A percentile compares a stretch with the other conserved stretches of the same genome.
These are phyloP conservation scores for Paramecium caudatum DNA, from an alignment of 73 alveolate genomes.

Conservation along the genomic window DNA sequence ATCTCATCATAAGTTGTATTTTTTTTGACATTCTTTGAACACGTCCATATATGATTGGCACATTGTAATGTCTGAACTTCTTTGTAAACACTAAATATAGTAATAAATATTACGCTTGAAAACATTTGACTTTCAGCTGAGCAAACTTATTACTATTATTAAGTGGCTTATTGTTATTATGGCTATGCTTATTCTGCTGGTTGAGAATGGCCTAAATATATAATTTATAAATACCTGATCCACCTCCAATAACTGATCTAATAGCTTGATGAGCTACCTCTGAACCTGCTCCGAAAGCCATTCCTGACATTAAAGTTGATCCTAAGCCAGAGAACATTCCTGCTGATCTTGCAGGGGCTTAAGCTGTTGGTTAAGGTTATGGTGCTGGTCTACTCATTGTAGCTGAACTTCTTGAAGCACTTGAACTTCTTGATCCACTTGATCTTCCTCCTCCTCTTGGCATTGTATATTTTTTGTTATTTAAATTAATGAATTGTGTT, in stretches of 20 bases:
- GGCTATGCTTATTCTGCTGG: slow-evolving; percentile 39
- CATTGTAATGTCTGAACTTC: slow-evolving; percentile 74
- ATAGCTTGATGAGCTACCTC: slow-evolving; percentile 87
- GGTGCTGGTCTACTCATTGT: slow-evolving; percentile 76
- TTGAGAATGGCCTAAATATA: slow-evolving; percentile 38
- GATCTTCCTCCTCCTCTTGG: slow-evolving; percentile 72
- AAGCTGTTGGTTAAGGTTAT: slow-evolving; percentile 65
- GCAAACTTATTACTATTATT: slow-evolving; percentile 57
- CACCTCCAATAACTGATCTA: slow-evolving; percentile 73
- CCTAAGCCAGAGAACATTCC: slow-evolving; percentile 85
- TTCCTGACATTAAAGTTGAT: slow-evolving; percentile 82
- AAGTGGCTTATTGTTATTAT: slow-evolving; percentile 36
- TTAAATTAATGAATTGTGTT: neutral
- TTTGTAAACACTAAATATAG: slow-evolving; percentile 75
- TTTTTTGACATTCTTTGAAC: slow-evolving; percentile 77
- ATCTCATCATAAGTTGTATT: slow-evolving; percentile 62
- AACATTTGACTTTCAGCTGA: slow-evolving; percentile 61
- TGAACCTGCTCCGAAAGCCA: slow-evolving; percentile 89
- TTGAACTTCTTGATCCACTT: slow-evolving; percentile 56
- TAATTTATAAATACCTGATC: slow-evolving; percentile 64
- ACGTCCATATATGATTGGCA: slow-evolving; percentile 82
- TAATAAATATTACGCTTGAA: slow-evolving; percentile 57
- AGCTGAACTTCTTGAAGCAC: slow-evolving; percentile 76
- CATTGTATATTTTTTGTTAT: slow-evolving; percentile 49
- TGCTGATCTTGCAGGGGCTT: slow-evolving; percentile 65